Evolutionary conservation across 2,329 filamentous ascomycete genomes (phyloP), one percentile per base, ranked within the genome.

Genomic region (Thelonectria blattea): DNA sequence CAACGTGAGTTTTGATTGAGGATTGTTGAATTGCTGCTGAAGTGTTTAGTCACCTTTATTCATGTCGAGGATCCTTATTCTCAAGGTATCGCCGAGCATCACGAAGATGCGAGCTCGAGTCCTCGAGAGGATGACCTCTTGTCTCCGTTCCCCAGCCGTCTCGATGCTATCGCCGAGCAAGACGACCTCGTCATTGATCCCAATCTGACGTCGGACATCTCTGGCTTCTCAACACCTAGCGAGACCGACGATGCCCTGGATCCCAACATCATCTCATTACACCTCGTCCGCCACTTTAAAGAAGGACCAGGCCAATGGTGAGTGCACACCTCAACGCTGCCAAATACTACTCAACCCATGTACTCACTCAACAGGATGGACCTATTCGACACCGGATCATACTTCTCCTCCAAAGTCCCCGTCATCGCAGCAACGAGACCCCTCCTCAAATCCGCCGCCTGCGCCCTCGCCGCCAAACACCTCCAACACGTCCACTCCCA

Each of bases 391-490:
- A 70, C 68, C 1, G 67, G 66, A 0, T 61, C 62, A 6, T 70
- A 68, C 37, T 70, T 70, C 32, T 68, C 67, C 0, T 63, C 64
- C 3, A 69, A 68, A 14, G 65, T 70, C 7, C 68, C 68, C 0
- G 60, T 71, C 9, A 66, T 65, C 7, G 68, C 68, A 32, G 65
- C 67, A 2, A 62, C 60, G 0, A 64, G 61, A 1, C 64, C 62
- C 0, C 15, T 70, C 0, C 17, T 70, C 1, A 68, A 64, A 9
- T 71, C 66, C 1, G 49, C 68, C 1, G 63, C 62, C 3, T 70
- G 67, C 1, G 67, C 68, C 0, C 64, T 70, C 3, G 58, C 68
- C 0, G 64, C 68, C 0, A 70, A 67, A 4, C 68, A 70, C 3
- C 15, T 70, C 1, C 42, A 67, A 0, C 60, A 61, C 1, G 32